Evolutionary conservation across 495 filamentous ascomycete genomes (phyloP).

Genomic region (Aspergillus sclerotiicarbonarius): DNA sequence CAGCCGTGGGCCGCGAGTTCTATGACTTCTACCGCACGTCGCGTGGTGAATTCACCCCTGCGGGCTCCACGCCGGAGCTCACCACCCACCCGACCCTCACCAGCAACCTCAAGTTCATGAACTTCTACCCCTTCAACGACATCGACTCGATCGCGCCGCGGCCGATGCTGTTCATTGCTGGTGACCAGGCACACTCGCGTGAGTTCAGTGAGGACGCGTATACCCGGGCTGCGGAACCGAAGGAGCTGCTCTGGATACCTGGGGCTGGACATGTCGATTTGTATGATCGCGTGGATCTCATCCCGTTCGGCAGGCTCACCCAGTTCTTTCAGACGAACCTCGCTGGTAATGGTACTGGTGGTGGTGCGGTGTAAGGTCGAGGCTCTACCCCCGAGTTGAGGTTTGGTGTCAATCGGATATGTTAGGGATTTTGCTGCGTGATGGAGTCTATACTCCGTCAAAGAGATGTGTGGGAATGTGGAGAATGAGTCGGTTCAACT

Average conservation of each 20-base stretch:
- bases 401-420: too few species aligned
- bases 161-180: slow-evolving; percentile 27
- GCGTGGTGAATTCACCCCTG: slow-evolving; percentile 23
- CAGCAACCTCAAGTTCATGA: slow-evolving; percentile 23
- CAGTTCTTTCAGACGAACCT: slow-evolving; percentile 24
- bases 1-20: slow-evolving; percentile 21
- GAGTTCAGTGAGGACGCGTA: slow-evolving; percentile 29
- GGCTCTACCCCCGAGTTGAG: too few species aligned
- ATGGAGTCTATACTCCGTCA: too few species aligned
- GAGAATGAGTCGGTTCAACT: too few species aligned
- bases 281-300: slow-evolving; percentile 27
- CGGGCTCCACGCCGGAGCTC: slow-evolving; percentile 14
- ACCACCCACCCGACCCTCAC: slow-evolving; percentile 25
- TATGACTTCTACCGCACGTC: slow-evolving; percentile 28
- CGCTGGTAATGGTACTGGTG: not conserved
- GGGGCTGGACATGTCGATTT: slow-evolving; percentile 27
- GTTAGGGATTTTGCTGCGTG: too few species aligned
- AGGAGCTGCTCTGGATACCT: slow-evolving; percentile 26
- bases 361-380: too few species aligned
- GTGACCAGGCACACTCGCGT: slow-evolving; percentile 27
- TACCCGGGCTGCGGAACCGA: slow-evolving; percentile 25
- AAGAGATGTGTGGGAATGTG: too few species aligned
- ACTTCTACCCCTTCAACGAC: slow-evolving; percentile 28
- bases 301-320: slow-evolving; percentile 25
- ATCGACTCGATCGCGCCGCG: slow-evolving; percentile 29